Evolutionary conservation across 2,329 filamentous ascomycete species (phyloP).

Genomic region (Fulvia fulva): DNA sequence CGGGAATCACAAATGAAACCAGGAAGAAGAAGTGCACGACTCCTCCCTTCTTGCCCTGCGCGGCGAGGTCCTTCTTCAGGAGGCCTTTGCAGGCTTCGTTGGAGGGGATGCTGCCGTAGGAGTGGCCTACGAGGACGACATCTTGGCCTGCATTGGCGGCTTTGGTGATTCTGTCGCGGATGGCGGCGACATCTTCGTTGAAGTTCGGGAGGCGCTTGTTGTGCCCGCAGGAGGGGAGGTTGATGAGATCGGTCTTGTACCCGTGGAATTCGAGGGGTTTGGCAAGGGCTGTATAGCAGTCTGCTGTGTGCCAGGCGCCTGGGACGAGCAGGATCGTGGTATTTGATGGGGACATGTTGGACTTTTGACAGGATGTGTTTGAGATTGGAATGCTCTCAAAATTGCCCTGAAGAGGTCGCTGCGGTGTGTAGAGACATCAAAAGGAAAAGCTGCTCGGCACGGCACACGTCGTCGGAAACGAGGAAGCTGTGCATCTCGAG

Average conservation of each 20-base stretch:
- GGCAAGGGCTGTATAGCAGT: constrained; percentile 10
- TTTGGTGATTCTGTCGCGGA: constrained; percentile 16
- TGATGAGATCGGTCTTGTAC: constrained; percentile 22
- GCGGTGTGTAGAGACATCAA: not conserved
- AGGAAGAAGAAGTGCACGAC: constrained; percentile 27
- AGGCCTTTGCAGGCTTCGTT: constrained; percentile 26
- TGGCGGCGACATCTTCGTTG: constrained; percentile 24
- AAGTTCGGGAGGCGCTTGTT: constrained; percentile 8
- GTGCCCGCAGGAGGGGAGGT: constrained; percentile 17
- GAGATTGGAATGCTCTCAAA: not conserved
- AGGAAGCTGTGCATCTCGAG: not conserved
- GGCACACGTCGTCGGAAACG: not conserved
- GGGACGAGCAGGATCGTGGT: constrained; percentile 28
- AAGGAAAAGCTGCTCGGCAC: not conserved
- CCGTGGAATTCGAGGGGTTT: constrained; percentile 18
- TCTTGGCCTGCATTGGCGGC: constrained; percentile 23
- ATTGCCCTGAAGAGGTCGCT: not conserved
- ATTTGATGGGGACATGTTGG: constrained; percentile 9
- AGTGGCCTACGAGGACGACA: constrained; percentile 31
- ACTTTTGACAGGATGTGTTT: not conserved
- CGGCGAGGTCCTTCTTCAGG: constrained; percentile 7
- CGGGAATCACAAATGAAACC: constrained; percentile 23
- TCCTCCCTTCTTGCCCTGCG: constrained; percentile 18
- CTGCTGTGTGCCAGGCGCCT: constrained; percentile 28
- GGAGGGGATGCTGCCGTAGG: constrained; percentile 29